Conservation (phyloP, 2,329 filamentous ascomycete species). For the Colletotrichum lentis region DNA sequence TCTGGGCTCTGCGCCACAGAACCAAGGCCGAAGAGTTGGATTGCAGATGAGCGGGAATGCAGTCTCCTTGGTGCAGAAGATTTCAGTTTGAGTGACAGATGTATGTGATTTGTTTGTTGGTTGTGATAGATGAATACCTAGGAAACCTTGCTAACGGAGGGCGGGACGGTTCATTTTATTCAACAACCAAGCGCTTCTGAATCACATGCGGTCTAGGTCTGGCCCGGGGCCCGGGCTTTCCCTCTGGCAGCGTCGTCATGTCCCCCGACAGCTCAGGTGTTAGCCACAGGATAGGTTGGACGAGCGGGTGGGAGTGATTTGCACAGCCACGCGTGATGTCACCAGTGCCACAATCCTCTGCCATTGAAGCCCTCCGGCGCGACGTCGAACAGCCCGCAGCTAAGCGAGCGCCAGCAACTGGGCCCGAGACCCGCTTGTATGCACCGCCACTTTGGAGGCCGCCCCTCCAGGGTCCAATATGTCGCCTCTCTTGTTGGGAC, state of each 20-base stretch:
- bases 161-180: constrained; percentile 31
- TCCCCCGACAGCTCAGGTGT: constrained; percentile 18
- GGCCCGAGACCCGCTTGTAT: constrained; percentile 3
- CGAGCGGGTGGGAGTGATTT: constrained; percentile 29
- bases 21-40: too few species aligned
- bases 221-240: constrained; percentile 8
- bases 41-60: constrained; percentile 37
- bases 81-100: background rate
- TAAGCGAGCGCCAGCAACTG: constrained; percentile 33
- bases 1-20: background rate
- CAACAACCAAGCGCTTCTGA: constrained; percentile 31
- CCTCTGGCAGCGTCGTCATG: constrained; percentile 22
- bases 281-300: constrained; percentile 27
- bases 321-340: constrained; percentile 40
- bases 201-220: constrained; percentile 34
- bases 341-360: constrained; percentile 19
- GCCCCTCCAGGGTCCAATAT: constrained; percentile 14
- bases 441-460: constrained; percentile 36
- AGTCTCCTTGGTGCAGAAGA: constrained; percentile 10
- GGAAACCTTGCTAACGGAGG: background rate
- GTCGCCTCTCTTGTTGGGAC: constrained; percentile 20
- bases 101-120: background rate
- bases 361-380: constrained; percentile 35
- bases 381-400: constrained; percentile 19
- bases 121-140: background rate